Evolutionary conservation across 208 protist species (phyloP).

Genomic region (Leishmania tarentolae): DNA sequence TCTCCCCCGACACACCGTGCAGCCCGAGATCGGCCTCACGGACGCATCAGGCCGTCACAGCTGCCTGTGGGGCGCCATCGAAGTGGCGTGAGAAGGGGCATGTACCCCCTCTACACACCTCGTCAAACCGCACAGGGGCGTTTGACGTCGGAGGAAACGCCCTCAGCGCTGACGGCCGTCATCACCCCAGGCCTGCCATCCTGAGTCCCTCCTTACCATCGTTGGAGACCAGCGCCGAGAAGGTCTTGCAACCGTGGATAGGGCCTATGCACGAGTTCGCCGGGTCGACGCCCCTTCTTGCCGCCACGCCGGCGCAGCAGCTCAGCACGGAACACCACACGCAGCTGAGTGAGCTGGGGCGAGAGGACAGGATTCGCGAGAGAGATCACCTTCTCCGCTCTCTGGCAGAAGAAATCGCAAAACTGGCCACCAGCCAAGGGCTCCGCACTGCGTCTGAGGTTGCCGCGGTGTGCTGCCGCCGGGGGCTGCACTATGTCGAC

Average conservation of each 20-base stretch:
- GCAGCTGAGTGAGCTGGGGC: slow-evolving; percentile 15
- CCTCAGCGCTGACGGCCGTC: neutral
- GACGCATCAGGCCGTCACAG: neutral
- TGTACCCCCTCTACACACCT: neutral
- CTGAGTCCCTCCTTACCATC: neutral
- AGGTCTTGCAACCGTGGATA: slow-evolving; percentile 7
- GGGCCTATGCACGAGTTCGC: slow-evolving; percentile 39
- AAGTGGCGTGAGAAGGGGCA: too few species aligned
- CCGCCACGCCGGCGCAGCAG: neutral
- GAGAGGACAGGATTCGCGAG: slow-evolving; percentile 25
- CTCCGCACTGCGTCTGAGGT: slow-evolving; percentile 17
- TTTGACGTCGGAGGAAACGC: neutral
- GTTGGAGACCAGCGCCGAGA: neutral
- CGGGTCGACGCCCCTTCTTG: neutral
- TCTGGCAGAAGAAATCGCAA: slow-evolving; percentile 25
- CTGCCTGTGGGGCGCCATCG: neutral
- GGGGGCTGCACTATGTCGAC: slow-evolving; percentile 62
- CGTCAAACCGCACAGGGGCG: neutral
- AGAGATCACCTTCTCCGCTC: slow-evolving; percentile 32
- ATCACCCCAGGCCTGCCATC: neutral
- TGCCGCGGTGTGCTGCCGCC: slow-evolving; percentile 42
- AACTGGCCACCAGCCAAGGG: slow-evolving; percentile 23
- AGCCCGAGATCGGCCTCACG: neutral
- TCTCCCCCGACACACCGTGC: slow-evolving; percentile 23
- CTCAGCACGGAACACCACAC: neutral